phyloP scores from a whole-genome alignment of 2,329 filamentous ascomycete genomes.

The Paecilomyces sp. region DNA sequence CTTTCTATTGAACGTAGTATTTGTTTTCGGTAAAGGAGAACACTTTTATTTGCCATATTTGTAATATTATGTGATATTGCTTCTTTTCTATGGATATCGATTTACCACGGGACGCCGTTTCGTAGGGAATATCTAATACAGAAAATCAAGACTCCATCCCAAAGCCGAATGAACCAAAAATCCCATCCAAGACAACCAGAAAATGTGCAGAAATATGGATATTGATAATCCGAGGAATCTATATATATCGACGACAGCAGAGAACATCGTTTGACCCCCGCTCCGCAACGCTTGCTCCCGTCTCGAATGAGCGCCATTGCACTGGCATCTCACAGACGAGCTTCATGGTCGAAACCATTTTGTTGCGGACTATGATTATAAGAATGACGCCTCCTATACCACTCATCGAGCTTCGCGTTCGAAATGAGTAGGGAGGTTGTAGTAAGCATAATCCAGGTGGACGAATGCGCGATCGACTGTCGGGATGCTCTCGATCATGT shows the following conservation, averaged over 20 bases:
- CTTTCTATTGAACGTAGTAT: neutral
- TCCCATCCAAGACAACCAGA: neutral
- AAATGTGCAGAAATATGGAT: neutral
- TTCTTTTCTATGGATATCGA: neutral
- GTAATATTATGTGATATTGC: neutral
- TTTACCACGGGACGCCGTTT: neutral
- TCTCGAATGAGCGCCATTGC: neutral
- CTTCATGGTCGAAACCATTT: neutral
- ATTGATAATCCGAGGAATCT: neutral
- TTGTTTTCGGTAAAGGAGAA: neutral
- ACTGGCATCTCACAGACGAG: neutral
- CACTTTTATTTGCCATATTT: neutral
- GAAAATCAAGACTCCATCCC: neutral
- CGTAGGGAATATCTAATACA: neutral
- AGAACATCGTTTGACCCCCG: no score
- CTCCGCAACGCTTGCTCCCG: neutral
- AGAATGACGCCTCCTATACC: neutral
- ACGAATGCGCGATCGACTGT: constrained; percentile 42
- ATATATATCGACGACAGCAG: neutral
- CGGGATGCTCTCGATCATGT: constrained; percentile 51
- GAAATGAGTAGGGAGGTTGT: constrained; percentile 36
- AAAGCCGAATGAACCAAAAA: neutral
- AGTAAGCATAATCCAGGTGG: constrained; percentile 42
- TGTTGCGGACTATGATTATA: neutral
- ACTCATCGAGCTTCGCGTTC: constrained; percentile 12